These are phyloP conservation scores for Mercurialis annua DNA, from an alignment of 345 rosid species.

Conservation along the genomic window DNA sequence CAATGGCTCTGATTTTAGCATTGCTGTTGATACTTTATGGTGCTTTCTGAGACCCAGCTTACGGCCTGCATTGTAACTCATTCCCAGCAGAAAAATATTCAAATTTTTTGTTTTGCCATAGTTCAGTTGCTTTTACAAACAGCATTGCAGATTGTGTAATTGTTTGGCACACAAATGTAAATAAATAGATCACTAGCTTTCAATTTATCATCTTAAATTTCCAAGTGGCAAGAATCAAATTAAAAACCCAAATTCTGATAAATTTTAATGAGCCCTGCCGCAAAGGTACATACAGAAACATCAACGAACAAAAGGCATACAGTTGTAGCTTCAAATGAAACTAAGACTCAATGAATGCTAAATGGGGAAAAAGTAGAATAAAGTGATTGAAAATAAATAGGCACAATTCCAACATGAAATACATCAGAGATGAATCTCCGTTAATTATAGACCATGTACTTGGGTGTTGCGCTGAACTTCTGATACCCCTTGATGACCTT, in stretches of 20 bases:
- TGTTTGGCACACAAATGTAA: background rate
- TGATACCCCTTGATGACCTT: conserved; percentile 95
- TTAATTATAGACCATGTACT: conserved; percentile 91
- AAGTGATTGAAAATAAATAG: conserved; percentile 3
- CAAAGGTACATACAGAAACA: background rate
- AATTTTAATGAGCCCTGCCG: background rate
- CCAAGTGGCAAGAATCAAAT: background rate
- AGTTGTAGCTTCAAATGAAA: background rate
- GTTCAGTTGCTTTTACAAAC: background rate
- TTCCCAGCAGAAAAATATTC: background rate
- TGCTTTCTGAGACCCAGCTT: background rate
- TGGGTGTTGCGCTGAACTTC: conserved; percentile 92
- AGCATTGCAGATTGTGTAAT: background rate
- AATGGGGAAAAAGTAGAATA: background rate
- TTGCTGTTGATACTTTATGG: background rate
- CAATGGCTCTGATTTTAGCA: background rate
- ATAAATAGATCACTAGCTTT: background rate
- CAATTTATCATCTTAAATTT: background rate
- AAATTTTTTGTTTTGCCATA: background rate
- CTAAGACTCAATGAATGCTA: background rate
- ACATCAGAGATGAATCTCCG: no score
- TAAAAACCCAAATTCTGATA: background rate
- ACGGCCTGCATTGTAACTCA: background rate
- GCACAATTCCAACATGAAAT: background rate
- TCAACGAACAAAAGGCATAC: background rate